Conservation (phyloP, 1,284 basidiomycete species). For the Moniliophthora roreri region DNA sequence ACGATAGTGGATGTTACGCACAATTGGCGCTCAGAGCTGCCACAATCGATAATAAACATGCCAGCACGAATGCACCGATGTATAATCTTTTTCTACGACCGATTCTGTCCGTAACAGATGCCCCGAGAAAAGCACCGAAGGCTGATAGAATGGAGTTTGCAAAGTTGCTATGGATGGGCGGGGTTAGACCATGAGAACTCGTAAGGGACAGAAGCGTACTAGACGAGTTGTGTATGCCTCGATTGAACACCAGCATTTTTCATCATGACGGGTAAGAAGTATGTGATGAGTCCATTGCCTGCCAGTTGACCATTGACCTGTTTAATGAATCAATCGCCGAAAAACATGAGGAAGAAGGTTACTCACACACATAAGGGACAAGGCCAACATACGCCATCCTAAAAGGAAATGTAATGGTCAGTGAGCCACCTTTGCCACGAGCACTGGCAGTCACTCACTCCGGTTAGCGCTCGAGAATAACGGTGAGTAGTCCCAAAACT, state of each 20-base stretch:
- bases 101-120: constrained; percentile 24
- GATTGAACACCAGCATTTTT: constrained; percentile 26
- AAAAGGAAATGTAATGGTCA: background rate
- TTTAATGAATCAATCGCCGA: background rate
- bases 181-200: background rate
- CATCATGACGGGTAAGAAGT: constrained; percentile 26
- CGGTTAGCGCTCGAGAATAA: constrained; percentile 21
- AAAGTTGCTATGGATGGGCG: constrained; percentile 22
- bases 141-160: constrained; percentile 28
- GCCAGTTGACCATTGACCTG: constrained; percentile 27
- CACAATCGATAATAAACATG: constrained; percentile 22
- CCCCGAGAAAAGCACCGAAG: constrained; percentile 25
- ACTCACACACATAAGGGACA: constrained; percentile 19
- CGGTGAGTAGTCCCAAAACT: constrained; percentile 27
- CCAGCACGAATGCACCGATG: constrained; percentile 24
- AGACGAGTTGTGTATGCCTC: constrained; percentile 24
- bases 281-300: constrained; percentile 28
- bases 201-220: constrained; percentile 15
- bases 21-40: constrained; percentile 26
- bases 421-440: background rate
- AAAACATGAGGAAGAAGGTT: background rate
- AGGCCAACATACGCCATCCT: constrained; percentile 23
- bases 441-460: constrained; percentile 4
- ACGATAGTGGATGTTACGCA: constrained; percentile 2
- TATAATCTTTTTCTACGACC: constrained; percentile 26